Conservation (phyloP, 2,329 filamentous ascomycete species). For the Neonectria coccinea region DNA sequence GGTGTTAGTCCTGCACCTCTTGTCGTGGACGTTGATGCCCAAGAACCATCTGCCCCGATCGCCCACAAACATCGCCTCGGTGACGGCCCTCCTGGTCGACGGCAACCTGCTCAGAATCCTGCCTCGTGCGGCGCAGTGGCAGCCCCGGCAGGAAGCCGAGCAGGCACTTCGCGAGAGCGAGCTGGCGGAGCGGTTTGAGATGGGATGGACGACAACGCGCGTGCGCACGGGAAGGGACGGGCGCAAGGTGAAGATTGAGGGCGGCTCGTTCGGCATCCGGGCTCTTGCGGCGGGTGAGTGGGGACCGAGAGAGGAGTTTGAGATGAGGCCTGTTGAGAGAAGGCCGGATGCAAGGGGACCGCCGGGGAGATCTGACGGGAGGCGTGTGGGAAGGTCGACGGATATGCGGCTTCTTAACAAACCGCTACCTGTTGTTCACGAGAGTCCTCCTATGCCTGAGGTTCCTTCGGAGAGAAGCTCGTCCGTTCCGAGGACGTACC, state of each 20-base stretch:
- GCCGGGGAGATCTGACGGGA: conserved; percentile 2
- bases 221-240: conserved; percentile 27
- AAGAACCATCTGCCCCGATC: conserved; percentile 46
- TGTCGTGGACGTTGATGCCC: conserved; percentile 47
- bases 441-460: neutral
- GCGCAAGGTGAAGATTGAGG: conserved; percentile 32
- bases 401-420: conserved; percentile 3
- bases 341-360: conserved; percentile 1
- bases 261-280: conserved; percentile 39
- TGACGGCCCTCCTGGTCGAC: conserved; percentile 52
- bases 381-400: neutral
- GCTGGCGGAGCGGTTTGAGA: conserved; percentile 30
- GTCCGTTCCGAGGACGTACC: conserved; percentile 12
- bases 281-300: conserved; percentile 28
- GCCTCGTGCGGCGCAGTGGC: conserved; percentile 43
- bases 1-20: conserved; percentile 43
- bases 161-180: conserved; percentile 31
- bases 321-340: conserved; percentile 39
- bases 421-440: conserved; percentile 9
- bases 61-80: conserved; percentile 52
- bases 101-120: conserved; percentile 50
- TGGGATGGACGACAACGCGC: conserved; percentile 35
- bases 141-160: conserved; percentile 36
- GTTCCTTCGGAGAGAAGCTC: neutral
- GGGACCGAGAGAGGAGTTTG: conserved; percentile 37